Evolutionary conservation across 768 basidiomycete genomes (phyloP).

Genomic region (Lentinus brumalis): DNA sequence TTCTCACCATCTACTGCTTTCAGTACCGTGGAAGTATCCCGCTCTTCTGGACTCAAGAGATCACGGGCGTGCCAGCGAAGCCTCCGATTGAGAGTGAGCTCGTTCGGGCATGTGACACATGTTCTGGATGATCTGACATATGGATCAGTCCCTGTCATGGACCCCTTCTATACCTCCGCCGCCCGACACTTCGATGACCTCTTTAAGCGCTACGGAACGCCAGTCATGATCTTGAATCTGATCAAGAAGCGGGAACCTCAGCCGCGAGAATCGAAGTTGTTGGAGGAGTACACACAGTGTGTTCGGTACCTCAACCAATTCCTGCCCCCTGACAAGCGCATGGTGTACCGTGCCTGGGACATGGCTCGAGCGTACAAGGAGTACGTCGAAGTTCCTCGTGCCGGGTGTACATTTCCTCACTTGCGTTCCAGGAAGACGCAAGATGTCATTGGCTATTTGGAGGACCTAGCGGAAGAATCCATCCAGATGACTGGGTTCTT

Average conservation of each 20-base stretch:
- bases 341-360: conserved; percentile 95
- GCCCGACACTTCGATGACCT: conserved; percentile 92
- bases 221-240: conserved; percentile 89
- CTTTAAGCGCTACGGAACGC: conserved; percentile 85
- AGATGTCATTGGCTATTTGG: conserved; percentile 93
- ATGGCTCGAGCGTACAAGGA: conserved; percentile 95
- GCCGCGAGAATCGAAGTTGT: conserved; percentile 85
- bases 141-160: conserved; percentile 53
- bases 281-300: conserved; percentile 91
- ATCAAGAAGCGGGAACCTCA: conserved; percentile 84
- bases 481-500: conserved; percentile 93
- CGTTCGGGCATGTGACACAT: neutral
- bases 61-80: conserved; percentile 83
- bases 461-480: conserved; percentile 93
- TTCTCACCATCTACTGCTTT: neutral
- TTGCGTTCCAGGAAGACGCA: conserved; percentile 72
- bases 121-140: neutral
- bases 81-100: conserved; percentile 93
- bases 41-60: conserved; percentile 95
- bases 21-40: conserved; percentile 95
- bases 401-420: neutral
- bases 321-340: conserved; percentile 79
- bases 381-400: conserved; percentile 43
- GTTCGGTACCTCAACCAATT: conserved; percentile 95
- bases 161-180: conserved; percentile 94